Evolutionary conservation across 495 filamentous ascomycete species (phyloP).

Genomic region (Clohesyomyces aquaticus): DNA sequence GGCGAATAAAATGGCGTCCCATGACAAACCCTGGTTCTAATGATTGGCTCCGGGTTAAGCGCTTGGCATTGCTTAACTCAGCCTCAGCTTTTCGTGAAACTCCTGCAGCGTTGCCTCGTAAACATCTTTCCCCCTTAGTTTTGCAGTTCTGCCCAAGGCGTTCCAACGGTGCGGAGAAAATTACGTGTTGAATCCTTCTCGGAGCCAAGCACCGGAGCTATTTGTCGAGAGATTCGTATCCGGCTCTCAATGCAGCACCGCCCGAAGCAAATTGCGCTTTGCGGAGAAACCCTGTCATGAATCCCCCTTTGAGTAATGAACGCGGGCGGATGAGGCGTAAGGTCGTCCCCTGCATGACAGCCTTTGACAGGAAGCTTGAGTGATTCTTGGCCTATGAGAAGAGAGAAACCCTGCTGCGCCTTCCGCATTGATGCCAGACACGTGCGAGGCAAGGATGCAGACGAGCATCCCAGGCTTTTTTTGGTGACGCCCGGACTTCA

Average conservation of each 20-base stretch:
- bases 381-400: not conserved
- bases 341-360: too few species aligned
- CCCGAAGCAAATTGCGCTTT: not conserved
- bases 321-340: not conserved
- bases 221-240: not conserved
- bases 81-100: not conserved
- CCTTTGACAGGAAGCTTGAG: not conserved
- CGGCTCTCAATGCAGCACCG: not conserved
- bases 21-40: too few species aligned
- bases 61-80: slow-evolving; percentile 20
- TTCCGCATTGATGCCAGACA: not conserved
- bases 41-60: slow-evolving; percentile 15
- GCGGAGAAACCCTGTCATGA: not conserved
- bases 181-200: not conserved
- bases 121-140: too few species aligned
- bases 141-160: too few species aligned
- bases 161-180: too few species aligned
- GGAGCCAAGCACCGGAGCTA: not conserved
- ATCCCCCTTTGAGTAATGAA: not conserved
- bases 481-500: not conserved
- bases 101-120: too few species aligned
- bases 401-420: not conserved
- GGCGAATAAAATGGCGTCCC: not conserved
- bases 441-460: too few species aligned
- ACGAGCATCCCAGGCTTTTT: too few species aligned